Conservation (phyloP, 345 rosid species). For the Mercurialis annua region DNA sequence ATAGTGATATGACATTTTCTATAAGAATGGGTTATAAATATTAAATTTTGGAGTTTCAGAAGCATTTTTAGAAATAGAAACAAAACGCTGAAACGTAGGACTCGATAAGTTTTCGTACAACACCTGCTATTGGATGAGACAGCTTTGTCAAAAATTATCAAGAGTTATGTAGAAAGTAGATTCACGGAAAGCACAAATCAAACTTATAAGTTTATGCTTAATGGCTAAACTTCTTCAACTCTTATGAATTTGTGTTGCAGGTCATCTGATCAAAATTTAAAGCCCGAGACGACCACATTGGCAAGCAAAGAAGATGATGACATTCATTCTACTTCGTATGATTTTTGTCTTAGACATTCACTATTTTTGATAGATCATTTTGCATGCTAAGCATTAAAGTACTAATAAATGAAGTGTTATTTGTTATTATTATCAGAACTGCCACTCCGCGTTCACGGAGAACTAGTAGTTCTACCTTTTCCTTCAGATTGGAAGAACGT, state of each 20-base stretch:
- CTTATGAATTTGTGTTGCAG: conserved; percentile 45
- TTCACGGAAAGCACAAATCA: not conserved
- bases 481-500: conserved; percentile 35
- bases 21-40: too few species aligned
- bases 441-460: conserved; percentile 53
- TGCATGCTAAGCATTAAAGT: not conserved
- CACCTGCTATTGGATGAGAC: not conserved
- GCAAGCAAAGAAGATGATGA: conserved; percentile 75
- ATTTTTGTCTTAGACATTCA: conserved; percentile 21
- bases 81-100: too few species aligned
- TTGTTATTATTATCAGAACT: conserved; percentile 39
- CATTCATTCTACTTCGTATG: conserved; percentile 78
- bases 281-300: conserved; percentile 35
- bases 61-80: too few species aligned
- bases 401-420: not conserved
- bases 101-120: too few species aligned
- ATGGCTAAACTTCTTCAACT: not conserved
- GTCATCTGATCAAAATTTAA: conserved; percentile 42
- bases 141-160: not conserved
- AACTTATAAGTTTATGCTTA: not conserved
- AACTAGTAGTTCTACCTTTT: conserved; percentile 39
- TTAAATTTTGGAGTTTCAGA: too few species aligned
- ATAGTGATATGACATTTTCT: too few species aligned
- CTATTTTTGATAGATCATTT: not conserved
- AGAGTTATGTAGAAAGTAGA: not conserved